Conservation (phyloP, 176 grass and related monocot species). For the Oryza australiensis region DNA sequence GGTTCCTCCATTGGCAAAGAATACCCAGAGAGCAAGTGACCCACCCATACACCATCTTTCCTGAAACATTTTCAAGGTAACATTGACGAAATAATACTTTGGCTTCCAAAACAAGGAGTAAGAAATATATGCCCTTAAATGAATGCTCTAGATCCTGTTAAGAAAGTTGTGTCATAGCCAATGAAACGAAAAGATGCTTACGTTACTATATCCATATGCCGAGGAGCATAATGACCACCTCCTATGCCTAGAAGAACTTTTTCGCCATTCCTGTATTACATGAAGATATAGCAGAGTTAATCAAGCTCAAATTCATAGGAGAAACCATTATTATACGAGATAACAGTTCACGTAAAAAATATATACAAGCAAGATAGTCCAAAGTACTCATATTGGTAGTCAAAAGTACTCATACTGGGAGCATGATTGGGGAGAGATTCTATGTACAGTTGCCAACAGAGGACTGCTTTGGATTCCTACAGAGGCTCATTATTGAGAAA, state of each 20-base stretch:
- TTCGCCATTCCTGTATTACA: conserved; percentile 36
- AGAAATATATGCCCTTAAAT: neutral
- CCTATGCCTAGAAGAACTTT: conserved; percentile 64
- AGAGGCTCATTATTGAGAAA: too few relatives aligned
- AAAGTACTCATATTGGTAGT: neutral
- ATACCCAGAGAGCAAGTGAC: conserved; percentile 54
- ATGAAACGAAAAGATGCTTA: neutral
- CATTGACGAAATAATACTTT: neutral
- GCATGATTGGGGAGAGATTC: neutral
- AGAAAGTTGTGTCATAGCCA: neutral
- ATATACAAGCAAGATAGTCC: neutral
- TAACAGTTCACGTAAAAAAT: neutral
- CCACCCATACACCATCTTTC: conserved; percentile 63
- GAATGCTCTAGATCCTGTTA: neutral
- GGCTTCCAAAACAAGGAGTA: neutral
- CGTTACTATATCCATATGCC: conserved; percentile 55
- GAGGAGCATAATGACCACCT: conserved; percentile 67
- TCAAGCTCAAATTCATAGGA: neutral
- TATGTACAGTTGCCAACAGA: neutral
- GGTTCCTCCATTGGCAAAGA: conserved; percentile 67
- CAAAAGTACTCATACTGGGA: neutral
- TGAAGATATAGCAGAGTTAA: neutral
- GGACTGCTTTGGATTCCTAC: neutral
- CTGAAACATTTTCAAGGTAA: conserved; percentile 35
- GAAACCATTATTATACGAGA: neutral